A percentile compares a stretch with the other conserved stretches of the same genome.
Conservation (phyloP, 2,329 filamentous ascomycete genomes). For the Emergomyces orientalis region DNA sequence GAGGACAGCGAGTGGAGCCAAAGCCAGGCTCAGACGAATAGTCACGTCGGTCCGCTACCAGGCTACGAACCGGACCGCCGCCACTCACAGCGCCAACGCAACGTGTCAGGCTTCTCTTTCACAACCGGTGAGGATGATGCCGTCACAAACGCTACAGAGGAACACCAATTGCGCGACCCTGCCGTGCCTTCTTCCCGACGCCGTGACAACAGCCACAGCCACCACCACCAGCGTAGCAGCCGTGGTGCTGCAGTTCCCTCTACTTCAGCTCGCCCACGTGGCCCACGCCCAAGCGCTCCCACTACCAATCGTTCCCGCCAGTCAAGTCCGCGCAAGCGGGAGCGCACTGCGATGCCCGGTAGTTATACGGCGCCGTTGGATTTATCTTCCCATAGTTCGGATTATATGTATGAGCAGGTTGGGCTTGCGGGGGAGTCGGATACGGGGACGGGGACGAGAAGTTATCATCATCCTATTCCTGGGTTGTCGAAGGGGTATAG, state of each 20-base stretch:
- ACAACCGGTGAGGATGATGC: slow-evolving; percentile 40
- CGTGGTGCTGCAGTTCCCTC: slow-evolving; percentile 7
- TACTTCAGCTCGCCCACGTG: slow-evolving; percentile 8
- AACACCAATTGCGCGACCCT: slow-evolving; percentile 22
- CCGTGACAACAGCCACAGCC: slow-evolving; percentile 2
- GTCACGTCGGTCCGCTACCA: slow-evolving; percentile 44
- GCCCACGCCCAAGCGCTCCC: slow-evolving; percentile 9
- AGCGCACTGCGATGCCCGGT: slow-evolving; percentile 28
- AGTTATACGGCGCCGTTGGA: slow-evolving; percentile 39
- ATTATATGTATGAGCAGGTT: slow-evolving; percentile 35
- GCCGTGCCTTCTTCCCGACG: slow-evolving; percentile 10
- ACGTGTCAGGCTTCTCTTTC: slow-evolving; percentile 40
- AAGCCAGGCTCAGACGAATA: slow-evolving; percentile 22
- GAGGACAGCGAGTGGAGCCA: slow-evolving; percentile 45
- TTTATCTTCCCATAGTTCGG: slow-evolving; percentile 28
- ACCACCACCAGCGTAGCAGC: slow-evolving; percentile 8
- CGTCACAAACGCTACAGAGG: slow-evolving; percentile 29
- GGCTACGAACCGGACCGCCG: slow-evolving; percentile 32
- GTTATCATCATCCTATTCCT: slow-evolving; percentile 50
- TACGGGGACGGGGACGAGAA: slow-evolving; percentile 42
- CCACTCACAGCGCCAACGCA: slow-evolving; percentile 21
- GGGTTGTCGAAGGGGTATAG: slow-evolving; percentile 41
- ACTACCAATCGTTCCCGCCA: slow-evolving; percentile 23
- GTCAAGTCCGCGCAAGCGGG: slow-evolving; percentile 30
- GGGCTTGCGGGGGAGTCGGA: slow-evolving; percentile 24